These are phyloP conservation scores for Brassica hybrid DNA, from an alignment of 441 rosid genomes.

Conservation along the genomic window DNA sequence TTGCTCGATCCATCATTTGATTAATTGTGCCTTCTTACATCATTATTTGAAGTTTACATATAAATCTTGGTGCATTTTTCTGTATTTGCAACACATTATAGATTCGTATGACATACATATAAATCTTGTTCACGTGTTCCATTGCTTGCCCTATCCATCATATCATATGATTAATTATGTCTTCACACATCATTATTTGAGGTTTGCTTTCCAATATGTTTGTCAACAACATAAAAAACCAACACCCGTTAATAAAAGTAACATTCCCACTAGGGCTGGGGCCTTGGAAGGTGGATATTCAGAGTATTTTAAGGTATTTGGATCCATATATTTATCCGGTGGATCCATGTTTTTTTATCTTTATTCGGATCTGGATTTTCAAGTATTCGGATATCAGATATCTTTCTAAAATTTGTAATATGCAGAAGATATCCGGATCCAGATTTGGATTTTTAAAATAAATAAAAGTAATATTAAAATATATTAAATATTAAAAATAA, in stretches of 20 bases:
- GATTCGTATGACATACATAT: neutral
- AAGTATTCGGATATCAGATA: too few relatives aligned
- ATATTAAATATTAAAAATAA: too few relatives aligned
- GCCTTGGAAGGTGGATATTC: too few relatives aligned
- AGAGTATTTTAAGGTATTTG: too few relatives aligned
- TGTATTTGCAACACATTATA: neutral
- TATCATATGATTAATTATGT: neutral
- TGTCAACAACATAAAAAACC: neutral
- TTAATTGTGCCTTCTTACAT: neutral
- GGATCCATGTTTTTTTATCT: too few relatives aligned
- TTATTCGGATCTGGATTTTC: too few relatives aligned
- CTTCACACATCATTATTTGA: neutral
- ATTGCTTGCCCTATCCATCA: neutral
- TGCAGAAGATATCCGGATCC: too few relatives aligned
- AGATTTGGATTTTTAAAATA: too few relatives aligned
- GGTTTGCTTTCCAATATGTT: neutral
- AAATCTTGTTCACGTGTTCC: conserved; percentile 10
- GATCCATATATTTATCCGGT: too few relatives aligned
- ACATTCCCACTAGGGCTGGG: neutral
- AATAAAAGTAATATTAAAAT: too few relatives aligned
- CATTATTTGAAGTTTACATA: neutral
- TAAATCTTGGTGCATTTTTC: neutral
- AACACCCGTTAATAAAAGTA: neutral
- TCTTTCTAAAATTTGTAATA: too few relatives aligned
- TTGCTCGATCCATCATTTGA: conserved; percentile 1